These are phyloP conservation scores for Cryphonectria carpinicola DNA, from an alignment of 2,329 filamentous ascomycete species.

Conservation along the genomic window DNA sequence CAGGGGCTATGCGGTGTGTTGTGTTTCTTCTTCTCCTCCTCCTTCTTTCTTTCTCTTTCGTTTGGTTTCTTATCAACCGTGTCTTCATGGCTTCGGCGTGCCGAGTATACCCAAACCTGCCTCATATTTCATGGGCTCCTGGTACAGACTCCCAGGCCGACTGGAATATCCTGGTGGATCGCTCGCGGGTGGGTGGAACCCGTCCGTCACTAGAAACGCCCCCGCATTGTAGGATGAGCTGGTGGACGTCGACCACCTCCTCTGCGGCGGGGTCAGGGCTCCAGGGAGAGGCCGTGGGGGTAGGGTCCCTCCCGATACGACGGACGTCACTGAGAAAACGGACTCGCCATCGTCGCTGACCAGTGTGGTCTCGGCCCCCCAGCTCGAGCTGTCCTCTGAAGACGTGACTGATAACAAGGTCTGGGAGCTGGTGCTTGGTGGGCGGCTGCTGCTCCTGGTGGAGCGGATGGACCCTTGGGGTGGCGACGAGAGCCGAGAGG, in stretches of 20 bases:
- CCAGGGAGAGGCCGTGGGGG: conserved; percentile 17
- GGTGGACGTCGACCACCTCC: conserved; percentile 30
- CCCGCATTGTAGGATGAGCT: conserved; percentile 27
- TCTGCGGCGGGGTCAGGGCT: conserved; percentile 4
- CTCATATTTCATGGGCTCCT: conserved; percentile 28
- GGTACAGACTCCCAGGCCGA: conserved; percentile 28
- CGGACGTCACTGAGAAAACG: conserved; percentile 15
- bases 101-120: conserved; percentile 16
- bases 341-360: conserved; percentile 24
- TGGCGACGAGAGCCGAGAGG: conserved; percentile 18
- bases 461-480: conserved; percentile 19
- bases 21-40: background rate
- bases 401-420: background rate
- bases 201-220: conserved; percentile 25
- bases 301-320: conserved; percentile 14
- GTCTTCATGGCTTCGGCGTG: conserved; percentile 16
- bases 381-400: conserved; percentile 9
- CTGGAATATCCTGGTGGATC: conserved; percentile 17
- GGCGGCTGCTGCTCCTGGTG: conserved; percentile 2
- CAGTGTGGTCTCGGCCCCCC: conserved; percentile 23
- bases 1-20: background rate
- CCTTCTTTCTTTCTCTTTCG: background rate
- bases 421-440: conserved; percentile 7
- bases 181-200: conserved; percentile 9
- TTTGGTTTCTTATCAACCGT: background rate